Percentiles rank a stretch among this genome's conserved stretches.
Conservation (phyloP, 1,284 basidiomycete species). For the Agroathelia rolfsii region DNA sequence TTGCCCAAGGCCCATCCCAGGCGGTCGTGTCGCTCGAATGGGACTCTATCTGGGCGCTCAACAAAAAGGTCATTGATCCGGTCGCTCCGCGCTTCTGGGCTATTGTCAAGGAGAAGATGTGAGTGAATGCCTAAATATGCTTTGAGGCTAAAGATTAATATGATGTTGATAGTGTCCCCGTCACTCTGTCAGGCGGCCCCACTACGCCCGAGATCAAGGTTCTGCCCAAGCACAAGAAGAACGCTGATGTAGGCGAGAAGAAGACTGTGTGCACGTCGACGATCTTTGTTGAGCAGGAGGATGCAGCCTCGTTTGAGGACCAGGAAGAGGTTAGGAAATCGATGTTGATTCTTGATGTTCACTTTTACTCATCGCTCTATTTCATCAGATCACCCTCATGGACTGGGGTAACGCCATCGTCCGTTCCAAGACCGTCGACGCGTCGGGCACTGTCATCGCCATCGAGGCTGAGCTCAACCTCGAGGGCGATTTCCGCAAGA, state of each 20-base stretch:
- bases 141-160: too few species aligned
- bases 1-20: conserved; percentile 93
- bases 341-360: neutral
- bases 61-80: conserved; percentile 97
- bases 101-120: conserved; percentile 63
- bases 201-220: conserved; percentile 55
- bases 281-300: conserved; percentile 87
- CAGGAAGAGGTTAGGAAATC: conserved; percentile 84
- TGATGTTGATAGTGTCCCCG: conserved; percentile 61
- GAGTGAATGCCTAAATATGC: too few species aligned
- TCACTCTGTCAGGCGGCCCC: conserved; percentile 68
- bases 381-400: conserved; percentile 90
- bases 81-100: conserved; percentile 90
- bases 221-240: conserved; percentile 94
- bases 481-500: conserved; percentile 96
- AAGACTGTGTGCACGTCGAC: conserved; percentile 75
- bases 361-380: too few species aligned
- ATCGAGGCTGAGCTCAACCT: conserved; percentile 84
- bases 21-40: conserved; percentile 92
- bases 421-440: conserved; percentile 51
- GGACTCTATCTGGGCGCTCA: conserved; percentile 96
- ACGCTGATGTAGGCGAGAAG: conserved; percentile 87
- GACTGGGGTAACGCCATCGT: conserved; percentile 99
- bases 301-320: conserved; percentile 80
- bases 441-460: conserved; percentile 55